Evolutionary conservation across 2,329 filamentous ascomycete species (phyloP), one percentile per base, ranked within the genome.

Genomic region (Didymella lethalis): DNA sequence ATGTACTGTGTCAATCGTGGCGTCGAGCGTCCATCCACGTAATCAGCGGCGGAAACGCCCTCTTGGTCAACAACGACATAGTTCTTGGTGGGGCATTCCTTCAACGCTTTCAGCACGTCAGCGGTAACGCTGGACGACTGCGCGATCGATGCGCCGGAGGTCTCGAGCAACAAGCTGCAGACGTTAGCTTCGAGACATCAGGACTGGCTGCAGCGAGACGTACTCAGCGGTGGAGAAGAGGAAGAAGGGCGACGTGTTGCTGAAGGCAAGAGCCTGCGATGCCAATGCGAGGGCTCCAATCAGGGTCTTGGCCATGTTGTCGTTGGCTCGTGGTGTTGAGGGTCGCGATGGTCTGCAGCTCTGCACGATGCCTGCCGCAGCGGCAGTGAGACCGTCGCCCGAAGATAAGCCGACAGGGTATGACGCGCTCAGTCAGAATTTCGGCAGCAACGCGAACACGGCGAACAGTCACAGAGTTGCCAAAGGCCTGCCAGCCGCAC

Each of bases 231-330:
- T 94, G 31, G 94, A 97, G 77, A 96, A 89, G 66, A 97, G 81
- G 75, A 97, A 85, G 78, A 97, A 95, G 18, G 95, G 94, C 54
- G 92, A 93, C 2, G 93, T 92, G 78, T 97, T 90, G 63, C 86
- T 88, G 77, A 97, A 95, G 26, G 92, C 93, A 62, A 87, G 81
- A 44, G 84, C 87, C 25, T 85, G 82, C 69, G 71, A 65, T 45
- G 86, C 77, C 57, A 85, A 76, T 70, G 82, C 80, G 55, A 85
- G 72, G 60, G 81, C 78, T 68, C 79, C 76, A 47, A 83, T 67
- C 59, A 73, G 75, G 73, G 78, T 75, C 78, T 84, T 82, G 50
- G 68, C 80, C 75, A 77, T 77, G 66, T 59, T 71, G 63, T 56
- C 59, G 63, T 61, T 57, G 45, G 41, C 38, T 53, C 45, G 54